Evolutionary conservation across 306 rosid genomes (phyloP).

Genomic region (Mimosa bimucronata): DNA sequence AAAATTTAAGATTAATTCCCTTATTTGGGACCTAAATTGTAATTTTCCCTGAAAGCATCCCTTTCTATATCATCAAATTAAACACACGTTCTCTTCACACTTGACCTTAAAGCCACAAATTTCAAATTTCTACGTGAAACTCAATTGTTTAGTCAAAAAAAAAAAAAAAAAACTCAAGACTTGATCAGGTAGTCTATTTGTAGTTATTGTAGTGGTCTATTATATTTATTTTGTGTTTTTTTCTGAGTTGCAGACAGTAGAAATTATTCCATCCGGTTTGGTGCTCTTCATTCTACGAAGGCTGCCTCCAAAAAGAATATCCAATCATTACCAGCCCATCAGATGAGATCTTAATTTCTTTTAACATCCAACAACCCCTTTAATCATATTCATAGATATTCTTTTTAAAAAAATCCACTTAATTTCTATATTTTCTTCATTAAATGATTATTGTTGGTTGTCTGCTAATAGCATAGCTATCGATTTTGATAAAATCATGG

Average conservation of each 20-base stretch:
- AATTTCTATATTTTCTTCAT: not conserved
- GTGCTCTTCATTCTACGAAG: conserved; percentile 78
- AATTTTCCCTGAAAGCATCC: too few species aligned
- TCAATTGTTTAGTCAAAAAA: not conserved
- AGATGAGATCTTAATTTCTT: conserved; percentile 46
- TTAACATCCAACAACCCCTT: not conserved
- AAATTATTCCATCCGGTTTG: conserved; percentile 71
- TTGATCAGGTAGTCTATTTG: not conserved
- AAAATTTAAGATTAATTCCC: too few species aligned
- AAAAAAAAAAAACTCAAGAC: not conserved
- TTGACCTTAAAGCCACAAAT: too few species aligned
- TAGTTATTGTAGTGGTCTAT: not conserved
- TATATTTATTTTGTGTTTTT: not conserved
- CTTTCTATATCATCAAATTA: too few species aligned
- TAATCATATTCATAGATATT: not conserved
- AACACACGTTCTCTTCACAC: too few species aligned
- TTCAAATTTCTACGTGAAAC: not conserved
- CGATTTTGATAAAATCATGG: not conserved
- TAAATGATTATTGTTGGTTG: not conserved
- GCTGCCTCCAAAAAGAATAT: conserved; percentile 72
- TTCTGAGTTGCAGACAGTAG: conserved; percentile 57
- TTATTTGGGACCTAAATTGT: too few species aligned
- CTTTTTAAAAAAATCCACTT: not conserved
- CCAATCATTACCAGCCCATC: conserved; percentile 85
- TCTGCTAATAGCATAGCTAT: not conserved